A percentile compares a stretch with the other conserved stretches of the same genome.
Conservation (phyloP, 768 basidiomycete species). For the Termitomyces sp. region DNA sequence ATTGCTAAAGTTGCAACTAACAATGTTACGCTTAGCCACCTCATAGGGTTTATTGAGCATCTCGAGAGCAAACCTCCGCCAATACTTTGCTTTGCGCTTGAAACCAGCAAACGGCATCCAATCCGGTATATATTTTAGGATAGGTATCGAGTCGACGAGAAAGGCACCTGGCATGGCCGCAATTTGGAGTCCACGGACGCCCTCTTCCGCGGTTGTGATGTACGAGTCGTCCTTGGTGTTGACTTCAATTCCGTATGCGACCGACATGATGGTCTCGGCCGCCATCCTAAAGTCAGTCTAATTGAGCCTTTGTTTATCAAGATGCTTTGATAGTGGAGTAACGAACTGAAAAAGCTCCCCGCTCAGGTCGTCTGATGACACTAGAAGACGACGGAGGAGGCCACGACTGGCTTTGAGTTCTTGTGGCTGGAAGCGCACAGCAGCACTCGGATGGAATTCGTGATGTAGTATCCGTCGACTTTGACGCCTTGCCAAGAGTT, state of each 20-base stretch:
- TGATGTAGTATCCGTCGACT: slow-evolving; percentile 20
- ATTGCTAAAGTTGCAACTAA: neutral
- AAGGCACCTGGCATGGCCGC: slow-evolving; percentile 25
- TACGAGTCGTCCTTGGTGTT: slow-evolving; percentile 30
- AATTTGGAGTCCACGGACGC: slow-evolving; percentile 22
- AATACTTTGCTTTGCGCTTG: slow-evolving; percentile 26
- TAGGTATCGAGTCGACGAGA: slow-evolving; percentile 27
- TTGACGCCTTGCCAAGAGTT: slow-evolving; percentile 15
- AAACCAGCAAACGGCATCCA: slow-evolving; percentile 35
- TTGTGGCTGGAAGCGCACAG: slow-evolving; percentile 17
- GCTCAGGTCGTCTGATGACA: slow-evolving; percentile 14
- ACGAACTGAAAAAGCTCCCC: slow-evolving; percentile 12
- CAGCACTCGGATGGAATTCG: slow-evolving; percentile 18
- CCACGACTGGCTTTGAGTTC: slow-evolving; percentile 17
- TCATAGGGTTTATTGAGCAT: slow-evolving; percentile 23
- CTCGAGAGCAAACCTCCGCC: slow-evolving; percentile 13
- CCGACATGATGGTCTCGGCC: slow-evolving; percentile 24
- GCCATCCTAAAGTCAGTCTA: slow-evolving; percentile 10
- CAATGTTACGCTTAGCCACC: slow-evolving; percentile 13
- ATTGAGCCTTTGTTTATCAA: too few relatives aligned
- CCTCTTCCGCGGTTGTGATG: slow-evolving; percentile 26
- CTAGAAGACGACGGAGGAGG: slow-evolving; percentile 19
- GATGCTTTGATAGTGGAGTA: too few relatives aligned
- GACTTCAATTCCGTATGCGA: slow-evolving; percentile 31
- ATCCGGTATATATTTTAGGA: slow-evolving; percentile 29